Base-by-base conservation (phyloP, 176 grass and related monocot genomes). In the Paspalum vaginatum region DNA sequence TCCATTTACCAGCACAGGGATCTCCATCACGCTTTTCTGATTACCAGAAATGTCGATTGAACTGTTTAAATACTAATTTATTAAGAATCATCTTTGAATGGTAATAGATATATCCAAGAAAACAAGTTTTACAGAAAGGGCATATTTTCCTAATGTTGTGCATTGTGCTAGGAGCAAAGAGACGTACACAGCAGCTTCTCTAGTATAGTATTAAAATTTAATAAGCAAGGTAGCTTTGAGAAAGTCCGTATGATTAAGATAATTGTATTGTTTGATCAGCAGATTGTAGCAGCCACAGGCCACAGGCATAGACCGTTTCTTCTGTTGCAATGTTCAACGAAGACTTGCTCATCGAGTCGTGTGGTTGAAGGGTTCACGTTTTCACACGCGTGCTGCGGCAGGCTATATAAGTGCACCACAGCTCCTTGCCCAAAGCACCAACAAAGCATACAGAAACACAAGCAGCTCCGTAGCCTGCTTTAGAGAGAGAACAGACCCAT, bases 371-470 rank as follows among this genome's bases (percentile, higher is more conserved):
- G 5, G 14, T 62, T 18, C 58, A 63, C 25, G 9, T 9, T 12
- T 25, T 16, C 6, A 43, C 5, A 52, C 16, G 1, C 32, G 32
- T 20, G 9, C 25, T 32, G 32, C 5, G 15, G 18, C 15, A 61
- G 11, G 11, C 73, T 76, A 60, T 77, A 77, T 77, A 77, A 77
- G 16, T 9, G 14, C 9, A 27, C 25, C 16, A 38, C 8, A 32
- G 32, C 9, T 2, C 5, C 27, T 20, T 37, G 8, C 17, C 5
- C 25, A 73, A 39, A 73, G 9, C 59, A 64, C 39, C 75, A 37
- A 8, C 44, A 50, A 37, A 47, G 14, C 2, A 77, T 4, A 46
- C 55, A 39, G 16, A 65, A 71, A 17, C 14, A 71, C 37, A 65
- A 17, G 8, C 27, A 41, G 32, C 61, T 51, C 1, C 7, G 12